phyloP scores from a whole-genome alignment of 805 yeast genomes.

The Ogataea ramenticola region DNA sequence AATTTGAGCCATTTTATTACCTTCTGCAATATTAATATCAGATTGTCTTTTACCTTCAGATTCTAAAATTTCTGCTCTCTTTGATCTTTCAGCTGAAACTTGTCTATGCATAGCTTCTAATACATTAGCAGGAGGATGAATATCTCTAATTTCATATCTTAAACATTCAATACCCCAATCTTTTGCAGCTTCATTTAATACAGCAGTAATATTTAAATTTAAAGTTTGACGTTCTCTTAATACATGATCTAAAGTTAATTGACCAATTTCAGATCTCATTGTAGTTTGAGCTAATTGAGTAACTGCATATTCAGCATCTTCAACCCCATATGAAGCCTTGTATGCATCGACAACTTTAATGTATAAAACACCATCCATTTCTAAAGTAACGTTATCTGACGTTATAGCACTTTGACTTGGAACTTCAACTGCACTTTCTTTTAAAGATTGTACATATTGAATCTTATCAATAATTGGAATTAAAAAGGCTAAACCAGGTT shows the following conservation, averaged over 20 bases:
- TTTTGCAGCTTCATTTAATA: constrained; percentile 74
- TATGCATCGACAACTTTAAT: constrained; percentile 74
- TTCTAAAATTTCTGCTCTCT: constrained; percentile 81
- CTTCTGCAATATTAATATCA: constrained; percentile 78
- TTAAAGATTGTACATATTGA: constrained; percentile 74
- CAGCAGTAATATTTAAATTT: constrained; percentile 67
- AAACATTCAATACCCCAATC: constrained; percentile 84
- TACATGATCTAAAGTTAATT: constrained; percentile 70
- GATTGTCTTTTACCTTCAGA: constrained; percentile 79
- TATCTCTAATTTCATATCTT: constrained; percentile 81
- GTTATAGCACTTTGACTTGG: constrained; percentile 83
- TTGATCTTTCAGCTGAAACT: constrained; percentile 80
- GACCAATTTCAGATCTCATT: constrained; percentile 86
- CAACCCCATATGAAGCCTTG: constrained; percentile 83
- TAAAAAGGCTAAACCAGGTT: constrained; percentile 72
- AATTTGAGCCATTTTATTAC: constrained; percentile 63
- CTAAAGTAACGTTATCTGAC: constrained; percentile 77
- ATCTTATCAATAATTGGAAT: constrained; percentile 70
- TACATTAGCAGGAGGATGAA: constrained; percentile 80
- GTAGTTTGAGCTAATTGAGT: constrained; percentile 85
- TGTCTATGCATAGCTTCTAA: constrained; percentile 89
- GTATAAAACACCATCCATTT: constrained; percentile 78
- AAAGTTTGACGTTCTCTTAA: constrained; percentile 68
- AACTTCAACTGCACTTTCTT: constrained; percentile 80
- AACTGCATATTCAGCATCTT: constrained; percentile 80